Conservation (phyloP, 768 basidiomycete genomes). For the Neoboletus subvelutipes region DNA sequence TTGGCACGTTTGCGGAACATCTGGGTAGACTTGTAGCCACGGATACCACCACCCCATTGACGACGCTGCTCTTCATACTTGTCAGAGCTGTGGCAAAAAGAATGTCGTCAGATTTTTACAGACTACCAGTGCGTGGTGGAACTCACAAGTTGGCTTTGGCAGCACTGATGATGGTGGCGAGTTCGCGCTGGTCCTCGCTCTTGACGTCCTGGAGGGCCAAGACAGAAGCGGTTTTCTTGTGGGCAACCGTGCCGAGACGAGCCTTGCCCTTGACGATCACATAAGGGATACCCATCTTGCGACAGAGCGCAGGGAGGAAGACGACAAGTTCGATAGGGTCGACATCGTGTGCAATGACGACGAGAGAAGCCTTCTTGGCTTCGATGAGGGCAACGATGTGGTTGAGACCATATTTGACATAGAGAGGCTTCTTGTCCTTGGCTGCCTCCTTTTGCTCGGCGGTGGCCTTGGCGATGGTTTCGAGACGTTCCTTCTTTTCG, state of each 20-base stretch:
- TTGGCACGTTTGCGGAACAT: conserved; percentile 95
- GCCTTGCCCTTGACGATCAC: conserved; percentile 99
- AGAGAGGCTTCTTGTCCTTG: conserved; percentile 93
- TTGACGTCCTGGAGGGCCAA: conserved; percentile 91
- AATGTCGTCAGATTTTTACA: conserved; percentile 3
- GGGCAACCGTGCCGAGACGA: conserved; percentile 94
- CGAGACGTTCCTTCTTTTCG: conserved; percentile 95
- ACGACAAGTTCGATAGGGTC: conserved; percentile 99
- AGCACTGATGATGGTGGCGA: conserved; percentile 88
- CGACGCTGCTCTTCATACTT: conserved; percentile 92
- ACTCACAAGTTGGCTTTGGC: conserved; percentile 97
- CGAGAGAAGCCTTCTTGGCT: conserved; percentile 95
- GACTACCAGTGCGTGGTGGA: neutral
- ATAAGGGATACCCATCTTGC: conserved; percentile 99
- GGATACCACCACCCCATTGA: conserved; percentile 95
- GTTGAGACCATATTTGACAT: conserved; percentile 96
- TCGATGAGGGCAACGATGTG: conserved; percentile 94
- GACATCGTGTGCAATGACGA: conserved; percentile 96
- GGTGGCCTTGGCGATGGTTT: conserved; percentile 69
- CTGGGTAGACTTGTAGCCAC: conserved; percentile 91
- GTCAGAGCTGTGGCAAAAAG: conserved; percentile 55
- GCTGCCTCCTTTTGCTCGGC: conserved; percentile 76
- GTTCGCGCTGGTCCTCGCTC: conserved; percentile 91
- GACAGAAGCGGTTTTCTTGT: conserved; percentile 97
- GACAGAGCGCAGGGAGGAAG: conserved; percentile 96